Conservation (phyloP, 495 filamentous ascomycete genomes). For the Penicillium angulare region DNA sequence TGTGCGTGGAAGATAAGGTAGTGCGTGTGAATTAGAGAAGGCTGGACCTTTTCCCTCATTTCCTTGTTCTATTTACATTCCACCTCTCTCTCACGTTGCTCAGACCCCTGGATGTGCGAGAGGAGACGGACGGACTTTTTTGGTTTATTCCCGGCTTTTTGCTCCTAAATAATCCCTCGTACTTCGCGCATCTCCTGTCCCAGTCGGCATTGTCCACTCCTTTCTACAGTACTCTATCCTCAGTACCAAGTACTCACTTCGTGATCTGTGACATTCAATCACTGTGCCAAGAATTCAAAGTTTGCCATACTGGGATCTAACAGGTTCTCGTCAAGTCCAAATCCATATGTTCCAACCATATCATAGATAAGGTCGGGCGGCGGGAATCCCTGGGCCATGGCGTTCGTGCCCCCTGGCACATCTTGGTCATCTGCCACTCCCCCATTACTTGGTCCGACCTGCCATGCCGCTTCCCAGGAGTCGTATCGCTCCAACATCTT, state of each 20-base stretch:
- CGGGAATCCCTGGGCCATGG: constrained; percentile 47
- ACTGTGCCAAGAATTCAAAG: constrained; percentile 45
- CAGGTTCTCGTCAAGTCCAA: constrained; percentile 47
- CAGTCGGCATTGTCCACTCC: no score
- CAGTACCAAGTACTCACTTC: no score
- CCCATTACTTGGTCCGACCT: constrained; percentile 19
- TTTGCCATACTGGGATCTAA: constrained; percentile 48
- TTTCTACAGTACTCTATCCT: no score
- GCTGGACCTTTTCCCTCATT: neutral
- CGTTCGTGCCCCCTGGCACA: constrained; percentile 44
- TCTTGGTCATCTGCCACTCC: constrained; percentile 17
- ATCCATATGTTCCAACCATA: constrained; percentile 51
- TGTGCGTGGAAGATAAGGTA: neutral
- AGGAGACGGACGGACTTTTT: no score
- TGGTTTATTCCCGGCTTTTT: neutral
- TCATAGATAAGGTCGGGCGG: constrained; percentile 50
- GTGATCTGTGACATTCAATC: neutral
- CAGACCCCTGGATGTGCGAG: neutral
- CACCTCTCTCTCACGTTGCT: neutral
- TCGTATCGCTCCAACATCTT: constrained; percentile 52
- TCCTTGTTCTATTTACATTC: constrained; percentile 12
- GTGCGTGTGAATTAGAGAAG: constrained; percentile 13
- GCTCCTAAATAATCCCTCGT: neutral
- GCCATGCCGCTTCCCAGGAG: constrained; percentile 42
- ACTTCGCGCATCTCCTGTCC: no score